Conservation (phyloP, 2,329 filamentous ascomycete genomes). For the Aspergillus sp. region DNA sequence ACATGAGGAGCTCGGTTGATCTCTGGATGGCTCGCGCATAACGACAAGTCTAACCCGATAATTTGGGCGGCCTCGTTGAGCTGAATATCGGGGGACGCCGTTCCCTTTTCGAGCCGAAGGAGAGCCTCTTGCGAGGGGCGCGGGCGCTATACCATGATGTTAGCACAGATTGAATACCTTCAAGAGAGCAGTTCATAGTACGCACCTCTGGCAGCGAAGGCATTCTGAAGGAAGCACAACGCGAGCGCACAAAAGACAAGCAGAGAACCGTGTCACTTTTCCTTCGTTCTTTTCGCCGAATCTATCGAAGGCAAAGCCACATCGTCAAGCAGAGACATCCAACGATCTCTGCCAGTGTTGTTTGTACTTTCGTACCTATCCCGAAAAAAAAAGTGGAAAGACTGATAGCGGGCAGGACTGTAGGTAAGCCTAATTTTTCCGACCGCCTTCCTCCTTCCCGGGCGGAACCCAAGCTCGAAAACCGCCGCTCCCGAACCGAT, state of each 20-base stretch:
- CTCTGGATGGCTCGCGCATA: constrained; percentile 32
- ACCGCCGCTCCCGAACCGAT: constrained; percentile 17
- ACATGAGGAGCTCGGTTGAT: constrained; percentile 25
- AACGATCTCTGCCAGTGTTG: constrained; percentile 1
- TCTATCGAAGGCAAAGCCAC: background rate
- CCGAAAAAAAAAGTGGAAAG: constrained; percentile 21
- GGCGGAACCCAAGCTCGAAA: constrained; percentile 24
- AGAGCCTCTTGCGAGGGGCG: constrained; percentile 45
- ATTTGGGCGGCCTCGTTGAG: constrained; percentile 46
- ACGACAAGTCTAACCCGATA: constrained; percentile 39
- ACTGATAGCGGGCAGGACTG: constrained; percentile 14
- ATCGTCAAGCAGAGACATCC: background rate
- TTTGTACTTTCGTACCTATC: constrained; percentile 3
- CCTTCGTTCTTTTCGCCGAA: constrained; percentile 3
- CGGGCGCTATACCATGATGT: constrained; percentile 29
- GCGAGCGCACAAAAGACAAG: background rate
- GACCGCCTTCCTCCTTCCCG: constrained; percentile 35
- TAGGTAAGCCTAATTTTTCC: constrained; percentile 38
- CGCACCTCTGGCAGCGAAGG: constrained; percentile 39
- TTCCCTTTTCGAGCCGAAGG: constrained; percentile 46
- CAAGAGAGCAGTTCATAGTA: background rate
- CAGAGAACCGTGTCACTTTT: constrained; percentile 1
- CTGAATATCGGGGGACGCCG: constrained; percentile 37
- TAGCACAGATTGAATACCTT: constrained; percentile 1
- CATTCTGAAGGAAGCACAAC: constrained; percentile 30